Evolutionary conservation across 805 yeast genomes (phyloP), one percentile per base, ranked within the genome.

Genomic region (Nakazawaea holstii): DNA sequence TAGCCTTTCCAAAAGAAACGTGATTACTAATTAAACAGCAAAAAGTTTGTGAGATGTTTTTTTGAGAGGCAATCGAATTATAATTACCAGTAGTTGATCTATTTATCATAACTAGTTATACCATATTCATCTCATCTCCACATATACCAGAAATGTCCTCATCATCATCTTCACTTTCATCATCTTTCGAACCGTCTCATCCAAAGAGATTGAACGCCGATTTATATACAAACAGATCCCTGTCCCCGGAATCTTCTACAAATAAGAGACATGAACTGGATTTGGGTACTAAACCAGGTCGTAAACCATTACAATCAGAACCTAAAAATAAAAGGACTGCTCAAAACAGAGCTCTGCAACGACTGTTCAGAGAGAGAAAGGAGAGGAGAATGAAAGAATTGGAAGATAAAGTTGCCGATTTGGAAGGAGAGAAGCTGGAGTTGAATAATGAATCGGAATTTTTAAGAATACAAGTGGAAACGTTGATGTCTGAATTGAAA

Each of bases 311-410:
- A 45, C 76, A 71, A 13, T 79, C 84, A 8, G 75, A 78, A 15
- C 95, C 89, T 55, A 89, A 85, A 61, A 82, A 80, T 58, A 92
- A 88, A 72, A 74, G 99, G 56, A 89, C 96, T 13, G 97, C 97
- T 2, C 98, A 94, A 68, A 92, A 94, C 65, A 77, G 98, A 58
- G 97, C 97, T 3, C 98, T 98, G n/a, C 99, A 94, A 67, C 74
- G 98, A 47, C 98, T 98, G 6, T 92, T 89, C 67, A 74, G 98
- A 49, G 98, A 94, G 66, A 79, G 98, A 51, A 92, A 92, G 64
- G 98, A 92, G 64, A 75, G 74, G 43, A 88, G 87, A 59, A 77
- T 94, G 82, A 79, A 80, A 59, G 96, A 89, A 53, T 72, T 92
- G 52, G 97, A 91, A 61, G 82, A 80, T 41, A 82, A 87, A 55